Conservation (phyloP, 1,284 basidiomycete genomes). For the Leccinum proximum region DNA sequence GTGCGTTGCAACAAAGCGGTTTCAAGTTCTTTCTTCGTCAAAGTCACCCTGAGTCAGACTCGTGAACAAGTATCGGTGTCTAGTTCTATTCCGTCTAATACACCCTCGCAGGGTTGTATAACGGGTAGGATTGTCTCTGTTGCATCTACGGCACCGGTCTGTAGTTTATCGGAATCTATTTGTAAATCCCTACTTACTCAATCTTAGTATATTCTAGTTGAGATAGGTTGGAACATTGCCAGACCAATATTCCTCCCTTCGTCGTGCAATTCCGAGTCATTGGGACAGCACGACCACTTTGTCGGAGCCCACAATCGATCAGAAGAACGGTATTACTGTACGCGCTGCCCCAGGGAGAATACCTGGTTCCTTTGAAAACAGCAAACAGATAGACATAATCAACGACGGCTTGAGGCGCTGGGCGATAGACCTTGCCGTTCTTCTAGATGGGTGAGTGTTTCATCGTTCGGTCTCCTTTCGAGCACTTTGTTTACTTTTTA, state of each 20-base stretch:
- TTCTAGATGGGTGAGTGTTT: not conserved
- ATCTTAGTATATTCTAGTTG: too few relatives aligned
- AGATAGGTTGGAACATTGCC: too few relatives aligned
- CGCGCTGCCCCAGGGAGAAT: slow-evolving; percentile 5
- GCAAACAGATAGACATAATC: slow-evolving; percentile 1
- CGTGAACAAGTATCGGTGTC: not conserved
- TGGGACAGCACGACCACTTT: too few relatives aligned
- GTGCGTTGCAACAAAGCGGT: not conserved
- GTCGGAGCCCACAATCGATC: too few relatives aligned
- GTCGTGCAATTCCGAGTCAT: too few relatives aligned
- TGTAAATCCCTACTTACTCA: too few relatives aligned
- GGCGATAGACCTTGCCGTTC: not conserved
- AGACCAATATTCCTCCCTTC: too few relatives aligned
- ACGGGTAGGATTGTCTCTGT: too few relatives aligned
- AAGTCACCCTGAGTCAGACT: not conserved
- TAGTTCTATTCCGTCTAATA: not conserved
- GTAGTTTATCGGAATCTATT: too few relatives aligned
- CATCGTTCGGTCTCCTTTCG: not conserved
- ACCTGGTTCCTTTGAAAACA: slow-evolving; percentile 12
- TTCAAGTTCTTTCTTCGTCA: not conserved
- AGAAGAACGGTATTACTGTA: not conserved
- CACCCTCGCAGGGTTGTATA: not conserved
- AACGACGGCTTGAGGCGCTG: slow-evolving; percentile 8
- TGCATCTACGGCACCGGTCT: too few relatives aligned
- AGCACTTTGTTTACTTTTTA: slow-evolving; percentile 10